Percentiles rank a stretch among this genome's conserved stretches.
Evolutionary conservation across 495 filamentous ascomycete genomes (phyloP).

Genomic region (Penicillium coprophilum): DNA sequence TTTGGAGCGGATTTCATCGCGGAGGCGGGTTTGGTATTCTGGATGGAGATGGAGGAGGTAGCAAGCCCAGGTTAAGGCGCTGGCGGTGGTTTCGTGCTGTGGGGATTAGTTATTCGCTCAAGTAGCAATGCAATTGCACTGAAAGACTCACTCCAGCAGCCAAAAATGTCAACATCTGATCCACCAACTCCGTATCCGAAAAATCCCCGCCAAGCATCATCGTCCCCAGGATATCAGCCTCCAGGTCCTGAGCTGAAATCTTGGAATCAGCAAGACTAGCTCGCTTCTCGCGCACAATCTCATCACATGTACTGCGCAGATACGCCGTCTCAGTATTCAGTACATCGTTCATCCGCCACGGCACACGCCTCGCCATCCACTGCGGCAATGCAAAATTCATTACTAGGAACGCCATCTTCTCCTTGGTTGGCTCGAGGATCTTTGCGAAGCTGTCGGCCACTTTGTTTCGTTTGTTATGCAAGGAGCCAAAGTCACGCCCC

Average conservation of each 20-base stretch:
- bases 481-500: conserved; percentile 73
- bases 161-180: conserved; percentile 57
- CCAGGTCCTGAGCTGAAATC: conserved; percentile 52
- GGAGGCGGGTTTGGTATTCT: conserved; percentile 45
- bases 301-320: conserved; percentile 61
- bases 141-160: conserved; percentile 42
- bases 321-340: conserved; percentile 54
- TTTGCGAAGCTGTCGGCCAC: conserved; percentile 66
- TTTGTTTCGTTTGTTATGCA: conserved; percentile 61
- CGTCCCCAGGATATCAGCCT: conserved; percentile 68
- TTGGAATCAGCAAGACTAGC: conserved; percentile 53
- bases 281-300: conserved; percentile 66
- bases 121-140: neutral
- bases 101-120: neutral
- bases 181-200: conserved; percentile 50
- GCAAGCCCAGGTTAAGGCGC: conserved; percentile 53
- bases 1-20: conserved; percentile 45
- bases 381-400: conserved; percentile 49
- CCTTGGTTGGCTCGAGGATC: conserved; percentile 50
- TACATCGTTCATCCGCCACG: conserved; percentile 65
- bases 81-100: conserved; percentile 55
- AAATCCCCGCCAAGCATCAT: conserved; percentile 56
- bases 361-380: conserved; percentile 53
- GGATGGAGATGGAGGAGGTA: conserved; percentile 51
- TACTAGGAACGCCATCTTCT: conserved; percentile 49